These are phyloP conservation scores for Amanita fuliginea DNA, from an alignment of 768 basidiomycete genomes.

Conservation along the genomic window DNA sequence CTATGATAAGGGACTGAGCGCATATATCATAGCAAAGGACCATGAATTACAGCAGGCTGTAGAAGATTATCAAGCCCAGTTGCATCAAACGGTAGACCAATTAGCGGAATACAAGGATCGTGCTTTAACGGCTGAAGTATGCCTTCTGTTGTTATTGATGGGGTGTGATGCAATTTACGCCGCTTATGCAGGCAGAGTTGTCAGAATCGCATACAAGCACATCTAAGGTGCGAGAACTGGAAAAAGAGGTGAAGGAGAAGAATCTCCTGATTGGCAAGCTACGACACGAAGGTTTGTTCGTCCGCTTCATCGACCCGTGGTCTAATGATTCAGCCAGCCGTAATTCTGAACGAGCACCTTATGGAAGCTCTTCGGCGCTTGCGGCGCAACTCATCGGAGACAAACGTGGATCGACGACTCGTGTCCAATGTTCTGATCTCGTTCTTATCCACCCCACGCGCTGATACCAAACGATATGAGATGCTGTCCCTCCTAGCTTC, in stretches of 20 bases:
- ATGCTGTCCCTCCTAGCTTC: slow-evolving; percentile 86
- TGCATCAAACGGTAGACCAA: slow-evolving; percentile 57
- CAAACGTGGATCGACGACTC: slow-evolving; percentile 86
- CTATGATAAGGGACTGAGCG: background rate
- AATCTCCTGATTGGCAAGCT: slow-evolving; percentile 89
- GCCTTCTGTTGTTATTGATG: slow-evolving; percentile 8
- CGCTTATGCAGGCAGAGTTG: slow-evolving; percentile 47
- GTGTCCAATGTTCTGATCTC: slow-evolving; percentile 90
- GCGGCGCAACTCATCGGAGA: slow-evolving; percentile 76
- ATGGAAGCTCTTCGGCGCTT: slow-evolving; percentile 96
- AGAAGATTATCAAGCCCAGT: slow-evolving; percentile 68
- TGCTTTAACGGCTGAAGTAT: slow-evolving; percentile 78
- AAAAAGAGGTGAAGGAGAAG: slow-evolving; percentile 94
- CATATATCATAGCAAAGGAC: slow-evolving; percentile 58
- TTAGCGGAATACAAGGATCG: slow-evolving; percentile 88
- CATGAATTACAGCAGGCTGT: slow-evolving; percentile 82
- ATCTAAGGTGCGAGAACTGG: slow-evolving; percentile 57
- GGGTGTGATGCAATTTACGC: slow-evolving; percentile 2
- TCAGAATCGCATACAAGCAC: slow-evolving; percentile 63
- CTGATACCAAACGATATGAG: slow-evolving; percentile 92
- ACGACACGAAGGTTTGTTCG: slow-evolving; percentile 74
- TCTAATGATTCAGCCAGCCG: slow-evolving; percentile 39
- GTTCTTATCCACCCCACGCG: slow-evolving; percentile 83
- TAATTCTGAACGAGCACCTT: slow-evolving; percentile 95
- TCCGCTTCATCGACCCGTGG: background rate